Evolutionary conservation across 306 rosid species (phyloP), one percentile per base, ranked within the genome.

Genomic region (Psophocarpus tetragonolobus): DNA sequence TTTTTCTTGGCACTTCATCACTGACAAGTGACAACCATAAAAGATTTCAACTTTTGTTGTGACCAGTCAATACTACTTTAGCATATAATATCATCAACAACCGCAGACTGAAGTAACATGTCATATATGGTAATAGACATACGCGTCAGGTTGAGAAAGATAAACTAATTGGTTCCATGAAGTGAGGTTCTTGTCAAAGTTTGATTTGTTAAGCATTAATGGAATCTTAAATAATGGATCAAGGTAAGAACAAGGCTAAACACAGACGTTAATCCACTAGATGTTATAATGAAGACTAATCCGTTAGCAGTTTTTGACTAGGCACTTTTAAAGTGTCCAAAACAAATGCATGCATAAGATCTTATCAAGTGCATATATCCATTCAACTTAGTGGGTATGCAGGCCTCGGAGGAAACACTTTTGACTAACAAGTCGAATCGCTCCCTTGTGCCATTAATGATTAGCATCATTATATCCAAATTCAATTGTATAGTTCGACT

Each of bases 1-100:
- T 60, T 56, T 75, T 82, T 66, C 80, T 79, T 79, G 86, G 75
- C 69, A 64, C 73, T 71, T 78, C 42, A 20, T 69, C 48, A 12
- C 36, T 41, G 18, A 33, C 27, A 10, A 39, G 69, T 39, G 51
- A 20, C 51, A 39, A 47, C 81, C 14, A 15, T 54, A 21, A 38
- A 50, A 48, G 24, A 71, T 76, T 80, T 60, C 56, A 84, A 71
- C 24, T 48, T 50, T 50, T 58, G 23, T 38, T 42, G 42, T 69
- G 81, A 70, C 33, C 63, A 45, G 82, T 85, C 82, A 74, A 82
- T 82, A 30, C 57, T 53, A 71, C 44, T 23, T 23, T 39, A 51
- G 35, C 68, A 77, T 74, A 56, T 45, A 4, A 11, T 24, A 54
- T 77, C 82, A 54, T 61, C 24, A 65, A 71, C 73, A 76, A 47